A percentile compares a stretch with the other conserved stretches of the same genome.
These are phyloP conservation scores for Agaricus sinodeliciosus DNA, from an alignment of 768 basidiomycete genomes.

Conservation along the genomic window DNA sequence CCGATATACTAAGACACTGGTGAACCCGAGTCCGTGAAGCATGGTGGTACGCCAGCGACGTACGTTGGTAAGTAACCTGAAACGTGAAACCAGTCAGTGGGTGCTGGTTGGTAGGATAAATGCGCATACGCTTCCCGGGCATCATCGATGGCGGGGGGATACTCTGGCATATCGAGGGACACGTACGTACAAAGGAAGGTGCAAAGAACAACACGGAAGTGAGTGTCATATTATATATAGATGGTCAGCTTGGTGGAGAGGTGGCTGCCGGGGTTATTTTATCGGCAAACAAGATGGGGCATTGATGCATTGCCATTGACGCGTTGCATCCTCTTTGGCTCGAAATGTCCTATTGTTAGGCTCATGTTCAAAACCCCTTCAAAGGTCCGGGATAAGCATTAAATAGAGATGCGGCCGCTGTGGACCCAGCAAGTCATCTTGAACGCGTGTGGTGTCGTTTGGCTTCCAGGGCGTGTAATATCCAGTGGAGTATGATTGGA, in stretches of 20 bases:
- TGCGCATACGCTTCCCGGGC: neutral
- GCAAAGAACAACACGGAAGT: neutral
- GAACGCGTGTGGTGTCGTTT: too few species aligned
- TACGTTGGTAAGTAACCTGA: constrained; percentile 3
- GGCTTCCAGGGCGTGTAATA: neutral
- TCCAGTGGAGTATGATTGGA: neutral
- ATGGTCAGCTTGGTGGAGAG: too few species aligned
- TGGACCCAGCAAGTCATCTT: too few species aligned
- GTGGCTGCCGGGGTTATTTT: too few species aligned
- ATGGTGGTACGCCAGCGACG: neutral
- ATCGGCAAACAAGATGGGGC: too few species aligned
- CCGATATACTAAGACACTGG: constrained; percentile 36
- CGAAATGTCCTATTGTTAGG: too few species aligned
- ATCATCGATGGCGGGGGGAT: neutral
- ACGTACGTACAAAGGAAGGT: neutral
- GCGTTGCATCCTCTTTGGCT: too few species aligned
- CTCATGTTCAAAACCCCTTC: too few species aligned
- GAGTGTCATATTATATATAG: neutral
- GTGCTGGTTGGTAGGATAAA: neutral
- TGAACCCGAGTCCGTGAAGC: neutral
- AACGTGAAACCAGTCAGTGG: neutral
- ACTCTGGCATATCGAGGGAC: neutral
- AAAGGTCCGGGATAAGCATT: too few species aligned
- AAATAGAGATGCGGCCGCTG: too few species aligned
- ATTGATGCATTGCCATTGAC: too few species aligned